These are phyloP conservation scores for Canavalia ensiformis DNA, from an alignment of 306 rosid genomes.

Conservation along the genomic window DNA sequence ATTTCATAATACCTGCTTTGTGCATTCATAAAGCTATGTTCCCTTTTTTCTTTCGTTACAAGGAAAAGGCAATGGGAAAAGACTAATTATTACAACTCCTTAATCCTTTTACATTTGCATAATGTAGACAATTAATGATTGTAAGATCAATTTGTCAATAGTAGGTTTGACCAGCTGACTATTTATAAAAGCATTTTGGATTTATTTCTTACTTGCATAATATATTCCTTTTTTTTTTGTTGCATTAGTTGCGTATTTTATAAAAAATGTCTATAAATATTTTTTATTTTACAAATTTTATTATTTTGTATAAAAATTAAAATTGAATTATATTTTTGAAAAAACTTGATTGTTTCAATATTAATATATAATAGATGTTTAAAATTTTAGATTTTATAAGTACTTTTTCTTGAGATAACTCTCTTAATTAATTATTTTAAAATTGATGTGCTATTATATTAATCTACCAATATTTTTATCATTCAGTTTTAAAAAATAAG, in stretches of 20 bases:
- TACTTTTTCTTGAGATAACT: background rate
- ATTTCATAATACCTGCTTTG: constrained; percentile 35
- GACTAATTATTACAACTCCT: background rate
- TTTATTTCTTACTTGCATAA: background rate
- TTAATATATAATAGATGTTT: no score
- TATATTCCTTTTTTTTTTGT: no score
- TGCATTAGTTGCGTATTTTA: no score
- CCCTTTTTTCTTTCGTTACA: constrained; percentile 35
- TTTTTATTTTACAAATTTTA: background rate
- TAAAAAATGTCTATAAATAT: background rate
- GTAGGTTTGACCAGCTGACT: background rate
- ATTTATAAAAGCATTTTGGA: background rate
- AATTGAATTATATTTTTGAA: no score
- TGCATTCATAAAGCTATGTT: background rate
- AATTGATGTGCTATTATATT: background rate
- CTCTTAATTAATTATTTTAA: background rate
- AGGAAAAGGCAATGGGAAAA: background rate
- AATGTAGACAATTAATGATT: background rate
- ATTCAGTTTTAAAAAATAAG: no score
- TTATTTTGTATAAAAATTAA: no score
- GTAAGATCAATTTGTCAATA: background rate
- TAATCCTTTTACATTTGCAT: background rate
- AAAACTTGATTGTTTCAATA: no score
- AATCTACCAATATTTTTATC: background rate
- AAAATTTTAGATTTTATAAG: no score